A percentile compares a stretch with the other conserved stretches of the same genome.
Conservation (phyloP, 2,329 filamentous ascomycete genomes). For the Alternaria viburni region DNA sequence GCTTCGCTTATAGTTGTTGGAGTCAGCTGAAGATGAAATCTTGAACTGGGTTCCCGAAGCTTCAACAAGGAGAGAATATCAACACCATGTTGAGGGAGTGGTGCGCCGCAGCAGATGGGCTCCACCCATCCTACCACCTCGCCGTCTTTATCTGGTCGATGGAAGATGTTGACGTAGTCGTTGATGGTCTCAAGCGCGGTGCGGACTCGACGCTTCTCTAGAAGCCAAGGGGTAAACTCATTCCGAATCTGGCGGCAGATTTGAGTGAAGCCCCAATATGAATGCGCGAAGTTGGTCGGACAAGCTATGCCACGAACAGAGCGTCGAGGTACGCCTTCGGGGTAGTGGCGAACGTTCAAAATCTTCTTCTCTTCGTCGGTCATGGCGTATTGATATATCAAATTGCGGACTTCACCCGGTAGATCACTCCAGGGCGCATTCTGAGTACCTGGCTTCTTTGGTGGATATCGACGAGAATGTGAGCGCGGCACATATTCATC, state of each 20-base stretch:
- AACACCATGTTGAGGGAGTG: conserved; percentile 4
- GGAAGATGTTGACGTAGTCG: conserved; percentile 9
- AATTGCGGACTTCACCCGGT: conserved; percentile 9
- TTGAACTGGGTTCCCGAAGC: neutral
- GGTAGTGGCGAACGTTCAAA: conserved; percentile 8
- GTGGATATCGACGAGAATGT: conserved; percentile 1
- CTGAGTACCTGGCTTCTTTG: neutral
- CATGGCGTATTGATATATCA: conserved; percentile 9
- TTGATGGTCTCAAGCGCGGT: conserved; percentile 8
- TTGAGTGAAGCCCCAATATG: conserved; percentile 12
- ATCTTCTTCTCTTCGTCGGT: conserved; percentile 4
- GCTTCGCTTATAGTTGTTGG: neutral
- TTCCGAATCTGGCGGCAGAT: neutral
- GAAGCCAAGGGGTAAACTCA: conserved; percentile 10
- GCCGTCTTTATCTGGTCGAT: neutral
- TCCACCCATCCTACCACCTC: conserved; percentile 1
- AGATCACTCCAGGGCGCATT: conserved; percentile 4
- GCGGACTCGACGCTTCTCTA: conserved; percentile 3
- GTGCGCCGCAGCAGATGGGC: conserved; percentile 1
- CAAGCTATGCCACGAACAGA: neutral
- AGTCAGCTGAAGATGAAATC: conserved; percentile 3
- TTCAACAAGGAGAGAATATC: conserved; percentile 1
- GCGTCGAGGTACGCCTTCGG: conserved; percentile 9
- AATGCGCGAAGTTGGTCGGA: conserved; percentile 9
- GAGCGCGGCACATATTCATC: neutral